These are phyloP conservation scores for Amaranthus hypochondriacus DNA, from an alignment of 148 eudicot species.

Conservation along the genomic window DNA sequence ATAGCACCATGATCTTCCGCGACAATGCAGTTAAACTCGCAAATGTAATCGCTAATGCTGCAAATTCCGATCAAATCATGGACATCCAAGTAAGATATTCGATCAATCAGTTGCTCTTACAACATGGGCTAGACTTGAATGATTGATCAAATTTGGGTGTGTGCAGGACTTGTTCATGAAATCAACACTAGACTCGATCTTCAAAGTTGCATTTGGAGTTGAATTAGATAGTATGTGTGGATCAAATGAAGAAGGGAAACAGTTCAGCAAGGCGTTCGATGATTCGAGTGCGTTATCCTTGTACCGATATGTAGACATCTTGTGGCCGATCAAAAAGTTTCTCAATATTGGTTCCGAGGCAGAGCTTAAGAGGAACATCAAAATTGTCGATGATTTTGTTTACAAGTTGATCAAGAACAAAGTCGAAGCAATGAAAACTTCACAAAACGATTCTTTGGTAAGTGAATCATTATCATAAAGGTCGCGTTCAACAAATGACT, in stretches of 20 bases:
- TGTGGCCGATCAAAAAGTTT: slow-evolving; percentile 57
- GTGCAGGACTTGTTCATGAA: slow-evolving; percentile 75
- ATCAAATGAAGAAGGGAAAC: slow-evolving; percentile 48
- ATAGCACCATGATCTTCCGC: slow-evolving; percentile 48
- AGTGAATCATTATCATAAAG: slow-evolving; percentile 6
- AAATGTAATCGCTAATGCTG: slow-evolving; percentile 47
- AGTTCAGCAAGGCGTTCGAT: slow-evolving; percentile 56
- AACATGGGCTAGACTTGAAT: neutral
- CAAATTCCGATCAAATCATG: slow-evolving; percentile 31
- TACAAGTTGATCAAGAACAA: slow-evolving; percentile 50
- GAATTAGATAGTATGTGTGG: slow-evolving; percentile 67
- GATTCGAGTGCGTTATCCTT: slow-evolving; percentile 52
- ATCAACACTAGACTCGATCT: slow-evolving; percentile 65
- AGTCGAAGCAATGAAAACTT: slow-evolving; percentile 27
- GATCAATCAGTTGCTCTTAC: neutral
- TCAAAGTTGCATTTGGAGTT: slow-evolving; percentile 66
- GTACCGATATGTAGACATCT: slow-evolving; percentile 48
- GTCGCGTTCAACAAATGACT: too few species aligned
- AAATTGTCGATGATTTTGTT: slow-evolving; percentile 40
- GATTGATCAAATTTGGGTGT: neutral
- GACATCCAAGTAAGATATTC: slow-evolving; percentile 57
- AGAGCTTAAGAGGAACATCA: slow-evolving; percentile 35
- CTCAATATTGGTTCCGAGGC: slow-evolving; percentile 62
- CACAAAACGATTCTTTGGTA: slow-evolving; percentile 28
- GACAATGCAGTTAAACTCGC: slow-evolving; percentile 55